Base-by-base conservation (phyloP, 176 grass and related monocot genomes). In the Oryza rufipogon region DNA sequence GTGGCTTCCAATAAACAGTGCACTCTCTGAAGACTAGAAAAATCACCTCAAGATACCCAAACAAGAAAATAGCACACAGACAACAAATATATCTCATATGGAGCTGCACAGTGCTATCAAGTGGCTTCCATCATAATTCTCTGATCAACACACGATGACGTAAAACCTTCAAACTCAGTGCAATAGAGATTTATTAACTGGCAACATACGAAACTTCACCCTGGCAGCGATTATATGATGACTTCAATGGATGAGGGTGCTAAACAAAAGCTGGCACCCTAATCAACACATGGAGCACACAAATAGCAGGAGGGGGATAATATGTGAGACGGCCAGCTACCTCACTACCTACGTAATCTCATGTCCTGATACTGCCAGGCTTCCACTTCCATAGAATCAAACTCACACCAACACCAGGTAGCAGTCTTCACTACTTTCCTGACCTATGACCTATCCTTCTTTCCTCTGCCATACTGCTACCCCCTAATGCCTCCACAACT, bases 101-200 rank as follows among this genome's bases (percentile, higher is more conserved):
- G 44, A 30, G 13, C 45, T 74, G 44, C 23, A 30, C 26, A 14
- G 20, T 47, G 44, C 71, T 46, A 74, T 74, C 45, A 30, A 74
- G 45, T 74, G 71, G 45, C 23, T 30, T 74, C 13, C 44, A 79
- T 28, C 26, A 79, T 22, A 49, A 86, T 49, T 34, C 48, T 79
- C 68, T 41, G 41, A 71, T 17, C 11, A 60, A 72, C 17, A 64
- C 17, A 8, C 9, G 64, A 78, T 25, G 38, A 22, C 23, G 1
- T 13, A 11, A 11, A 48, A 63, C 17, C 42, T 45, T 10, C 28
- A 25, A 71, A 76, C 46, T 9, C 12, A 45, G 13, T 45, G 41
- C 64, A 81, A 19, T 56, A 73, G 38, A 70, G 68, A 87, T 71
- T 23, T 4, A 68, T 48, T 25, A 15, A 76, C 13, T 25, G 33